Evolutionary conservation across 2,329 filamentous ascomycete genomes (phyloP), one percentile per base, ranked within the genome.

Genomic region (Helicocarpus griseus): DNA sequence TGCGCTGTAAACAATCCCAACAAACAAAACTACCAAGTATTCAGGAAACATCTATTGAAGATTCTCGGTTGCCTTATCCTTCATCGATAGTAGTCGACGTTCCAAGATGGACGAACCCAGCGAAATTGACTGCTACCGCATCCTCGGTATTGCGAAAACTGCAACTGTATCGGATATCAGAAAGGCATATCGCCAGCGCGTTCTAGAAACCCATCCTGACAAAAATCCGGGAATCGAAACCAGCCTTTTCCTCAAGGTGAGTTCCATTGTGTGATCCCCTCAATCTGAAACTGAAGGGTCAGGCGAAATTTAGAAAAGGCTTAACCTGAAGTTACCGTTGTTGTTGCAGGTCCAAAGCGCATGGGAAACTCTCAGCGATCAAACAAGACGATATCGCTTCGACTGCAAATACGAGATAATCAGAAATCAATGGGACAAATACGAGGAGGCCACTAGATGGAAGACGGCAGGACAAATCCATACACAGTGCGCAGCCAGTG

Each of bases 91-190:
- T 29, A n/a, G 7, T 5, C 43, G 9, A 14, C 2, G 14, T 6
- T 19, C 29, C 7, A n/a, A 29, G 29, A 46, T 46, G 43, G 28
- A 31, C 6, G 43, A 46, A 31, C 43, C 43, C 24, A 31, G 13
- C 5, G 43, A 46, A 22, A 29, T 46, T n/a, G 55, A 56, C 33
- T 53, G 55, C 44, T 56, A 56, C 17, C 49, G 44, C 33, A 26
- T 56, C 22, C 55, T 56, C 19, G 39, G 48, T 31, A 29, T 56
- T 1, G 7, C 43, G 14, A 14, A 50, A 17, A 46, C n/a, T 26
- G 55, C 55, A 19, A 53, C 53, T 3, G 1, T 33, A 11, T 44
- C 48, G 9, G 48, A 44, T 9, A 50, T 56, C 11, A 56, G 13
- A 13, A 48, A 48, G 26, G 48, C 28, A 19, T 57, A 57, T 46